Evolutionary conservation across 2,329 filamentous ascomycete genomes (phyloP).

Genomic region (Pseudogymnoascus sp.): DNA sequence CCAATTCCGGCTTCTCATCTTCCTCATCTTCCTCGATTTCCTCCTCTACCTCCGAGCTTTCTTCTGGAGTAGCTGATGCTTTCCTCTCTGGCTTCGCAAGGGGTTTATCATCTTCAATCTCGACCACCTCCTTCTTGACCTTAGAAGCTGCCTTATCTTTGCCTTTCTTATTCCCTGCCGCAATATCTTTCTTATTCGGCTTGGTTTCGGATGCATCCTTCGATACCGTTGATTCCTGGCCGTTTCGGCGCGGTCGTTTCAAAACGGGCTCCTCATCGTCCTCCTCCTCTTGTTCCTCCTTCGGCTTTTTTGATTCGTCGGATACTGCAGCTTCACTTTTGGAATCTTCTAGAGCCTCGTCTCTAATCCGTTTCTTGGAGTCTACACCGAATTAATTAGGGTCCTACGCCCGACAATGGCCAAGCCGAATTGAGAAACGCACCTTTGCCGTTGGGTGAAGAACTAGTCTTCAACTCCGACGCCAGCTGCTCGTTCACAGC

Average conservation of each 20-base stretch:
- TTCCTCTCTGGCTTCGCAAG: constrained; percentile 40
- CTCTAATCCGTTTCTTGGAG: not conserved
- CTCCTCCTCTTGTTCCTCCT: constrained; percentile 34
- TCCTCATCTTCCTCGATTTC: constrained; percentile 48
- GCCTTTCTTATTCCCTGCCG: constrained; percentile 9
- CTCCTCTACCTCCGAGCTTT: constrained; percentile 41
- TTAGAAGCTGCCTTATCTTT: constrained; percentile 11
- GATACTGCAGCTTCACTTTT: constrained; percentile 19
- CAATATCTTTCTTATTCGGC: constrained; percentile 33
- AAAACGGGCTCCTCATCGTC: constrained; percentile 53
- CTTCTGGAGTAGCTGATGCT: constrained; percentile 33
- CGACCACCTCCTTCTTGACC: constrained; percentile 12
- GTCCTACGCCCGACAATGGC: not conserved
- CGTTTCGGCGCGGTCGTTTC: constrained; percentile 44
- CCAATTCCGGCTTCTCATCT: constrained; percentile 61
- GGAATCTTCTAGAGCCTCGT: constrained; percentile 25
- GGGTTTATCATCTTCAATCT: constrained; percentile 11
- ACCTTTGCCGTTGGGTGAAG: constrained; percentile 22
- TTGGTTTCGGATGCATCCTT: constrained; percentile 23
- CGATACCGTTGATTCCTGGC: constrained; percentile 27
- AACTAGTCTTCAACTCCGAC: constrained; percentile 36
- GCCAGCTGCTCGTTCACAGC: constrained; percentile 32
- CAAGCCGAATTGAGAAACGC: not conserved
- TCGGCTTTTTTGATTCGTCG: constrained; percentile 24
- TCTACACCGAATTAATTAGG: not conserved